Conservation (phyloP, 1,139 yeast species). For the Meyerozyma carpophila region DNA sequence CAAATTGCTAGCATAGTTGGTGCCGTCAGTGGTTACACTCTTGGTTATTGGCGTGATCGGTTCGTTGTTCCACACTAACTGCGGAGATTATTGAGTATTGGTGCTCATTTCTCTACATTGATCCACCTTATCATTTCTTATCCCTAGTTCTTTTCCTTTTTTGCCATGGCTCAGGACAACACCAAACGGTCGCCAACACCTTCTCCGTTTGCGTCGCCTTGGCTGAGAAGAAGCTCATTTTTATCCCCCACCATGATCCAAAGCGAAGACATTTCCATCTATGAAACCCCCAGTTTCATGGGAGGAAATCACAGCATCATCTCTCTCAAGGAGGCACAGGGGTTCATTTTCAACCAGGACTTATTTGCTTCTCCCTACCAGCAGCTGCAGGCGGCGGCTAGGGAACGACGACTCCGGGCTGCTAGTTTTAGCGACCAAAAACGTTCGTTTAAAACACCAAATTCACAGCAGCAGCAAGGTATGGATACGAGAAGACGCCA, state of each 20-base stretch:
- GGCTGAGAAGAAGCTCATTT: slow-evolving; percentile 56
- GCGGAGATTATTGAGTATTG: too few species aligned
- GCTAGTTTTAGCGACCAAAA: slow-evolving; percentile 15
- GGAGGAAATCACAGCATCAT: slow-evolving; percentile 32
- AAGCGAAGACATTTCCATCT: slow-evolving; percentile 54
- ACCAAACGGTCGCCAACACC: background rate
- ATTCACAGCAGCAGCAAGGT: slow-evolving; percentile 1
- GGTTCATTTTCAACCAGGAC: slow-evolving; percentile 71
- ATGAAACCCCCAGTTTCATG: slow-evolving; percentile 38
- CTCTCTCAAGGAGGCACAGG: slow-evolving; percentile 61
- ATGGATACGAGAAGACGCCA: slow-evolving; percentile 9
- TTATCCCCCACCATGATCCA: slow-evolving; percentile 58
- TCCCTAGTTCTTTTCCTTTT: too few species aligned
- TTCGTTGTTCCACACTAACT: too few species aligned
- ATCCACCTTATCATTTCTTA: too few species aligned
- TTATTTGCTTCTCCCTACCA: slow-evolving; percentile 64
- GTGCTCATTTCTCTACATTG: too few species aligned
- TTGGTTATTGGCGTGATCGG: too few species aligned
- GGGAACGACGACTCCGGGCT: slow-evolving; percentile 29
- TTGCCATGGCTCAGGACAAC: background rate
- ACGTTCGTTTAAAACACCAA: slow-evolving; percentile 6
- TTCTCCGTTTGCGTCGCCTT: slow-evolving; percentile 43
- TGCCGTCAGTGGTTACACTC: too few species aligned
- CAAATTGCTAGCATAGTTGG: too few species aligned
- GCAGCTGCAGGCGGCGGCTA: slow-evolving; percentile 45